These are phyloP conservation scores for Luffa aegyptiaca DNA, from an alignment of 306 rosid genomes.

Conservation along the genomic window DNA sequence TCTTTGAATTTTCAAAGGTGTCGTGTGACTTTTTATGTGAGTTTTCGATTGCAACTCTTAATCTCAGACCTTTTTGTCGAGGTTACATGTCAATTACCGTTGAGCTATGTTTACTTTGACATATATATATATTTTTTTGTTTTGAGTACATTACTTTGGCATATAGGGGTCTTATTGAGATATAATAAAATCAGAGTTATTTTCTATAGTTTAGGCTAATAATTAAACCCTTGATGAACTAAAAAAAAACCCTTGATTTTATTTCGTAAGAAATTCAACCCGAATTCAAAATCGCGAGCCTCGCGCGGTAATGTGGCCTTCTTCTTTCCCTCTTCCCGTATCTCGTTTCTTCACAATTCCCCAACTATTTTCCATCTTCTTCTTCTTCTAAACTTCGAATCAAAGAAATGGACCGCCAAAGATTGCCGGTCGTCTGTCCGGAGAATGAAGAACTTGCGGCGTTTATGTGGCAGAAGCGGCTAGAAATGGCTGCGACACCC, in stretches of 20 bases:
- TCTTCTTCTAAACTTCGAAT: background rate
- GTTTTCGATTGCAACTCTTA: no score
- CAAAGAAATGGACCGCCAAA: constrained; percentile 38
- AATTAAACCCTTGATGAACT: no score
- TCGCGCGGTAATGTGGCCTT: background rate
- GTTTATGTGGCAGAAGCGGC: constrained; percentile 56
- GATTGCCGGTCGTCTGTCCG: constrained; percentile 33
- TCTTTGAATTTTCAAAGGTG: no score
- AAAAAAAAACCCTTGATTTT: background rate
- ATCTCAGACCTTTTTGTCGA: no score
- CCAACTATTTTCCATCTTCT: background rate
- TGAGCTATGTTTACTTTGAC: no score
- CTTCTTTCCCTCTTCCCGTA: background rate
- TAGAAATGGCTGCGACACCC: constrained; percentile 54
- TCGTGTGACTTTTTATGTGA: no score
- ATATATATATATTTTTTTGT: no score
- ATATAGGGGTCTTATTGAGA: no score
- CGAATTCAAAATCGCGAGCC: background rate
- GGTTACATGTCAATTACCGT: no score
- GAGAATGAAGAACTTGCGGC: constrained; percentile 53
- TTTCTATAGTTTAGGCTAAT: no score
- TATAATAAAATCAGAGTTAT: no score
- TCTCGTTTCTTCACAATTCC: background rate
- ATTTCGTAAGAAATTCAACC: background rate
- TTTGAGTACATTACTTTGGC: no score